Conservation (phyloP, 116 monocot genomes). For the Phalaenopsis hybrid region DNA sequence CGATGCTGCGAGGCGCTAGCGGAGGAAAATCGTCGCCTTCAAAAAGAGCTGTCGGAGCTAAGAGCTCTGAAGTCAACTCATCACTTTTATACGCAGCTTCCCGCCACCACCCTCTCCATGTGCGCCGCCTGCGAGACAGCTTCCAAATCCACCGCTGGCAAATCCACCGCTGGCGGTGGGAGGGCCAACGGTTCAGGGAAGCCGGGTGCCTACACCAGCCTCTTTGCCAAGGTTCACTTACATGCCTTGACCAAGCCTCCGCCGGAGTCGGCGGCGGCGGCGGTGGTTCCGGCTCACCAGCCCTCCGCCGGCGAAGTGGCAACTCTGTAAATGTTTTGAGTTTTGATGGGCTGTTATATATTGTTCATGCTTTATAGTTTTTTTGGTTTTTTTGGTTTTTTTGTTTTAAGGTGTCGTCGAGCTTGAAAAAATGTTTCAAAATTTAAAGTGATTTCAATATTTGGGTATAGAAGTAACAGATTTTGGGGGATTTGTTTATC, state of each 20-base stretch:
- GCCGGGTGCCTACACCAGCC: background rate
- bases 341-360: background rate
- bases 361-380: too few relatives aligned
- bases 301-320: background rate
- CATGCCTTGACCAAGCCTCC: background rate
- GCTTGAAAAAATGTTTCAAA: too few relatives aligned
- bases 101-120: slow-evolving; percentile 39
- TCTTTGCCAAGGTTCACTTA: background rate
- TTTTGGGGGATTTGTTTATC: too few relatives aligned
- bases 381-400: too few relatives aligned
- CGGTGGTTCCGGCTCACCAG: background rate
- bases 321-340: background rate
- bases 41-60: slow-evolving; percentile 34
- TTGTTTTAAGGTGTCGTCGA: too few relatives aligned
- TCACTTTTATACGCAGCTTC: slow-evolving; percentile 34
- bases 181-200: background rate
- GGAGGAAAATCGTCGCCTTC: slow-evolving; percentile 28
- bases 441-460: too few relatives aligned
- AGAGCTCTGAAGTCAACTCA: slow-evolving; percentile 14
- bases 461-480: too few relatives aligned
- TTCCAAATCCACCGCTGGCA: slow-evolving; percentile 6
- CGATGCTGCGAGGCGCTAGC: slow-evolving; percentile 31
- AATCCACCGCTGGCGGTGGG: background rate
- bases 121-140: slow-evolving; percentile 35
- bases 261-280: background rate